Conservation (phyloP, 1,284 basidiomycete species). For the Ceratobasidium theobromae region DNA sequence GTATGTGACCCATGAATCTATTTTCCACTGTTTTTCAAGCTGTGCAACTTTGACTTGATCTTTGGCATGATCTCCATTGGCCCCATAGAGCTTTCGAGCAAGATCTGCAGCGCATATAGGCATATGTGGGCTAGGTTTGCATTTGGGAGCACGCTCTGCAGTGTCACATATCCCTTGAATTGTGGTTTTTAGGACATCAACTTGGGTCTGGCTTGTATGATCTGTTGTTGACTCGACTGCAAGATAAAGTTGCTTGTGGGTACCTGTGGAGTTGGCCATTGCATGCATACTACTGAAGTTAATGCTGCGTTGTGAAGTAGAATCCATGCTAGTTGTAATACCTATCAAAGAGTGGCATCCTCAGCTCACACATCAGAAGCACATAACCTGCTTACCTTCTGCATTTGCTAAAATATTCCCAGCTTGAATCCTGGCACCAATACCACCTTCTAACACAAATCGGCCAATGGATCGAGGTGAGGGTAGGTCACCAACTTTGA, state of each 20-base stretch:
- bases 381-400: not conserved
- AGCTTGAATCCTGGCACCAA: not conserved
- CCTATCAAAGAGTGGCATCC: not conserved
- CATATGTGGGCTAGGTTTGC: not conserved
- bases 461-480: not conserved
- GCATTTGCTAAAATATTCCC: not conserved
- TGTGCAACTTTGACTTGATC: conserved; percentile 21
- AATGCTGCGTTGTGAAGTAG: conserved; percentile 9
- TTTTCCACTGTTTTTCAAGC: conserved; percentile 14
- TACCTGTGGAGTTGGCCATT: conserved; percentile 1
- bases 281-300: conserved; percentile 24
- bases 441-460: conserved; percentile 1
- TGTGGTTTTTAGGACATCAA: not conserved
- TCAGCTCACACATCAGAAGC: not conserved
- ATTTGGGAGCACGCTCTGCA: not conserved
- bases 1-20: conserved; percentile 12
- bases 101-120: not conserved
- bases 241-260: conserved; percentile 12
- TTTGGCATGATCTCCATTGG: conserved; percentile 17
- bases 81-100: conserved; percentile 15
- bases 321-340: conserved; percentile 20
- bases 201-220: conserved; percentile 23
- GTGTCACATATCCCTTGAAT: conserved; percentile 13
- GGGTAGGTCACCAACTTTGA: not conserved
- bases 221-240: conserved; percentile 22